Percentiles rank a stretch among this genome's conserved stretches.
phyloP scores from a whole-genome alignment of 176 grass and related monocot genomes.

The Musa itinerans region DNA sequence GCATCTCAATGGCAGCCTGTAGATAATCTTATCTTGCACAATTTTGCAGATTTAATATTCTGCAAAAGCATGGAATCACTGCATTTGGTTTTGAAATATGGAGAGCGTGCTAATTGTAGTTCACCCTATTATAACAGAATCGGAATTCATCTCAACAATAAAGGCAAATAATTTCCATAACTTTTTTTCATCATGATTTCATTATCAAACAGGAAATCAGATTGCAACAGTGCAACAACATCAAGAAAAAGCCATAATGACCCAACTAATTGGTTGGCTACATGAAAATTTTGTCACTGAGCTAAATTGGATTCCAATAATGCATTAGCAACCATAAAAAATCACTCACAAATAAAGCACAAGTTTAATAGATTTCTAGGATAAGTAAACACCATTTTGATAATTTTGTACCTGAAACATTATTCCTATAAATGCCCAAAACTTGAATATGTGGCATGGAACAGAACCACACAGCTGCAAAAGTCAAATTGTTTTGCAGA shows the following conservation, averaged over 20 bases:
- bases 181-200: background rate
- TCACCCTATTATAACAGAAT: background rate
- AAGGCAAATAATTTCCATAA: no score
- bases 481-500: conserved; percentile 18
- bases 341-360: background rate
- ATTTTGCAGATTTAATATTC: background rate
- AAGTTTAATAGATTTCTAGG: background rate
- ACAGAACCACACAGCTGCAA: conserved; percentile 77
- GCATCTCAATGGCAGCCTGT: no score
- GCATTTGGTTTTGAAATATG: background rate
- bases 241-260: background rate
- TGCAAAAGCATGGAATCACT: background rate
- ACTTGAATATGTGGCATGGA: conserved; percentile 93
- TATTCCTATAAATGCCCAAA: conserved; percentile 94
- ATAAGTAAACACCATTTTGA: background rate
- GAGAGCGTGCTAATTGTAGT: background rate
- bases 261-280: background rate
- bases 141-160: no score
- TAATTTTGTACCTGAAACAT: conserved; percentile 60
- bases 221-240: background rate
- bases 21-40: background rate
- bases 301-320: no score
- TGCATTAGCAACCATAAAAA: conserved; percentile 2
- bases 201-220: background rate
- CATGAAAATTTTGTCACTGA: no score